Conservation (phyloP, 2,329 filamentous ascomycete genomes). For the Aspergillus pseudotamarii region DNA sequence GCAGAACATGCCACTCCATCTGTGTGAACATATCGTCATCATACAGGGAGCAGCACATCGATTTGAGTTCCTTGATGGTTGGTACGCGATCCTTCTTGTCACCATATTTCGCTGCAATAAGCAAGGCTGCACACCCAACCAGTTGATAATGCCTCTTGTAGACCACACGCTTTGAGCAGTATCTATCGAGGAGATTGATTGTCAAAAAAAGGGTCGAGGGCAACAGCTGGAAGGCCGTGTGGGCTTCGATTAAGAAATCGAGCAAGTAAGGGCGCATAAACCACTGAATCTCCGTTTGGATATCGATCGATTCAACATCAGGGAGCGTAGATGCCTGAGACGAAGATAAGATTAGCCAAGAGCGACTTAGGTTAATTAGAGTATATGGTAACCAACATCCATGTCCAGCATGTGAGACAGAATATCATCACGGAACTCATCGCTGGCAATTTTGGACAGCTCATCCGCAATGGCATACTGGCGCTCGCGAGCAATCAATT, state of each 20-base stretch:
- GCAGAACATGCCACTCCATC: constrained; percentile 99
- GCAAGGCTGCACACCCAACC: constrained; percentile 90
- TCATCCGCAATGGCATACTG: constrained; percentile 89
- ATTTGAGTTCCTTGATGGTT: constrained; percentile 93
- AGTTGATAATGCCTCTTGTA: constrained; percentile 99
- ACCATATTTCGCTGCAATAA: constrained; percentile 97
- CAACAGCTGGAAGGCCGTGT: constrained; percentile 89
- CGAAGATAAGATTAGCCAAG: constrained; percentile 27
- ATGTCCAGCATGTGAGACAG: constrained; percentile 93
- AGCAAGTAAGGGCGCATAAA: constrained; percentile 98
- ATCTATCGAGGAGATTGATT: constrained; percentile 93
- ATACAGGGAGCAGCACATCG: constrained; percentile 98
- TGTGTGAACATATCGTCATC: constrained; percentile 99
- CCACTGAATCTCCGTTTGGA: constrained; percentile 99
- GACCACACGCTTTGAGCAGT: constrained; percentile 95
- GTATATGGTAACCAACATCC: constrained; percentile 62
- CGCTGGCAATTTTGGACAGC: constrained; percentile 78
- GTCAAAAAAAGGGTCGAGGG: constrained; percentile 95
- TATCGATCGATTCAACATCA: constrained; percentile 96
- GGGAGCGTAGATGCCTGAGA: constrained; percentile 78
- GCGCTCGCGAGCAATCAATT: constrained; percentile 75
- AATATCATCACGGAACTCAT: constrained; percentile 93
- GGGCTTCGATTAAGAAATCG: constrained; percentile 96
- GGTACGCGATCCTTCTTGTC: constrained; percentile 99
- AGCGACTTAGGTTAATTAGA: neutral